Base-by-base conservation (phyloP, 805 yeast genomes). In the Candida railenensis region DNA sequence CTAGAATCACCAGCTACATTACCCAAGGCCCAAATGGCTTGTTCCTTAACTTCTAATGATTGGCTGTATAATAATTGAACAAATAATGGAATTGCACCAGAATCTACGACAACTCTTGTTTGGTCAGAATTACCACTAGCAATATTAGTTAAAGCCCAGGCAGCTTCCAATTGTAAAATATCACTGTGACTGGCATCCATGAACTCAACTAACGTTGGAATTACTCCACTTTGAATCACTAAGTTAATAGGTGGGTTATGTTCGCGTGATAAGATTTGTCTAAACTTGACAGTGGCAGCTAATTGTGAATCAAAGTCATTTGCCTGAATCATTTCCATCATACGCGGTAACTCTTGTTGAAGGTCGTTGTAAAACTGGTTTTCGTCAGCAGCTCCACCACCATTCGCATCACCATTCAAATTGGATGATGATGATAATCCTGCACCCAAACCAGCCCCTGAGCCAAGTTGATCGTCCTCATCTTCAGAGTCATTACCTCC, bases 11-110 rank as follows among this genome's bases (percentile, higher is more conserved):
- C 99, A 22, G 99, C 98, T 65, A 94, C 96, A 65, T 94, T 94
- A 71, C 99, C 99, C 55, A 94, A 76, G 22, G 99, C 98, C 99
- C 99, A 94, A 56, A 94, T 92, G 12, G 98, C 98, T 73, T 94
- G 99, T 69, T 94, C 99, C 69, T 89, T 89, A 47, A 94, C 97
- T 62, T 94, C 98, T 48, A 84, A 74, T 37, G 95, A 88, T 48
- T 81, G 81, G 3, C 96, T 87, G 58, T 81, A 78, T 57, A 94
- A 77, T 55, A 94, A 76, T 53, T 85, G 78, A 39, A 94, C 96
- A 67, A 94, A 90, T 46, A 83, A 73, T 16, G 98, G 98, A 38
- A 94, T 95, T 0, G 98, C 98, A 44, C 92, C 95, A 3, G 92
- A 84, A 52, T 90, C 92, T 47, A 94, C 94, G 46, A 94, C 98